Conservation (phyloP, 2,329 filamentous ascomycete genomes). For the Aspergillus bombycis region DNA sequence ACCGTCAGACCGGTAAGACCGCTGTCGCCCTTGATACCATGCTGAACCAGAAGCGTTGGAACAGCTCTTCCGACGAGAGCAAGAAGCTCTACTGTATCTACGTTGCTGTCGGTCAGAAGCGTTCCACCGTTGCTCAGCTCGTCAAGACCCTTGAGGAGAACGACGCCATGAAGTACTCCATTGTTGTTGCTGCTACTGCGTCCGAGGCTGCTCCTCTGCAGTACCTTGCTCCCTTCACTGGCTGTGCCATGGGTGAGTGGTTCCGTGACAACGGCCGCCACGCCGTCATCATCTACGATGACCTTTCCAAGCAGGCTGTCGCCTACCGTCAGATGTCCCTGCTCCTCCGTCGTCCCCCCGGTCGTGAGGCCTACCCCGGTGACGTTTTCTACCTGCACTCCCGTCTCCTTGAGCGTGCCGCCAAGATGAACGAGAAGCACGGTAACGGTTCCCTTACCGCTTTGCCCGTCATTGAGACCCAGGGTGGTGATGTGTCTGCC, state of each 20-base stretch:
- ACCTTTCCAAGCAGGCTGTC: constrained; percentile 96
- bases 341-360: constrained; percentile 93
- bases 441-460: constrained; percentile 96
- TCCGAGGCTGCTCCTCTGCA: constrained; percentile 95
- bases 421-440: constrained; percentile 97
- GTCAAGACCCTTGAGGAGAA: constrained; percentile 99
- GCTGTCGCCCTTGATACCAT: constrained; percentile 97
- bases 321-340: constrained; percentile 99
- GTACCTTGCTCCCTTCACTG: constrained; percentile 93
- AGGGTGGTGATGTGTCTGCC: constrained; percentile 99
- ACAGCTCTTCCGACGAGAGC: constrained; percentile 79
- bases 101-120: constrained; percentile 99
- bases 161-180: constrained; percentile 97
- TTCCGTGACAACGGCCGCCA: constrained; percentile 89
- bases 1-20: constrained; percentile 99
- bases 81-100: constrained; percentile 99
- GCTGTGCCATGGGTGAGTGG: constrained; percentile 65
- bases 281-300: constrained; percentile 88
- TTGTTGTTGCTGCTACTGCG: constrained; percentile 92
- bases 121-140: constrained; percentile 97
- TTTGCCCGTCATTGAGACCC: constrained; percentile 97
- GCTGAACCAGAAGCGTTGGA: constrained; percentile 99
- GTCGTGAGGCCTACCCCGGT: constrained; percentile 99
- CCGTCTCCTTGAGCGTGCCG: constrained; percentile 97
- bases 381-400: constrained; percentile 99